These are phyloP conservation scores for Stereum hirsutum DNA, from an alignment of 1,284 basidiomycete species.

Conservation along the genomic window DNA sequence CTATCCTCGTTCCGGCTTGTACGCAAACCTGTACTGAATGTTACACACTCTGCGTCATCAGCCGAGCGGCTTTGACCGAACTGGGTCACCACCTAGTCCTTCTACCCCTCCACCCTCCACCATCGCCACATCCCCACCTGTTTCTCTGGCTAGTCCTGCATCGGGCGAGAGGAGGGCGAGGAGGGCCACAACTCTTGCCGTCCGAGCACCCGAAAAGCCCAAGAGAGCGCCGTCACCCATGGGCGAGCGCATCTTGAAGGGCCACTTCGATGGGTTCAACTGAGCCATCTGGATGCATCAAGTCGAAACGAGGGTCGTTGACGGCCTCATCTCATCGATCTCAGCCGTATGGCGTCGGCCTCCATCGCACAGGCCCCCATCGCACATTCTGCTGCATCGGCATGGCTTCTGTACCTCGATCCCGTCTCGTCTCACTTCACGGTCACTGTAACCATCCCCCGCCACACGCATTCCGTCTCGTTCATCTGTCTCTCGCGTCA, in stretches of 20 bases:
- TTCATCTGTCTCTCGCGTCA: too few relatives aligned
- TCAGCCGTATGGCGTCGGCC: too few relatives aligned
- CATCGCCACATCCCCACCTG: conserved; percentile 8
- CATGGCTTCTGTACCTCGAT: too few relatives aligned
- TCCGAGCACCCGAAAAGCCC: conserved; percentile 28
- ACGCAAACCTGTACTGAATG: too few relatives aligned
- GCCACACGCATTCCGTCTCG: too few relatives aligned
- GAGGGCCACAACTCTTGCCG: conserved; percentile 49
- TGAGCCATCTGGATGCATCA: conserved; percentile 14
- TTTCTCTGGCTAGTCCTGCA: conserved; percentile 9
- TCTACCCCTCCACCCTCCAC: conserved; percentile 37
- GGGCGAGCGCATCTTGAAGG: conserved; percentile 77
- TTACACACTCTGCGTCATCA: conserved; percentile 6
- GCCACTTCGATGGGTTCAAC: conserved; percentile 78
- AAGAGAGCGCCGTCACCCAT: conserved; percentile 73
- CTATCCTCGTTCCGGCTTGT: too few relatives aligned
- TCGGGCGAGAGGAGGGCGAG: conserved; percentile 30
- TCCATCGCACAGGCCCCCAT: too few relatives aligned
- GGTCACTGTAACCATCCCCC: too few relatives aligned
- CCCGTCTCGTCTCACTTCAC: too few relatives aligned
- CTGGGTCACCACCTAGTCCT: conserved; percentile 25
- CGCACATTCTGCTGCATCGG: too few relatives aligned
- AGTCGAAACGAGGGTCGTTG: too few relatives aligned
- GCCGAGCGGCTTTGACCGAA: conserved; percentile 8
- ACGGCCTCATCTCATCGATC: too few relatives aligned